These are phyloP conservation scores for Fusarium gaditjirri DNA, from an alignment of 2,329 filamentous ascomycete genomes.

Conservation along the genomic window DNA sequence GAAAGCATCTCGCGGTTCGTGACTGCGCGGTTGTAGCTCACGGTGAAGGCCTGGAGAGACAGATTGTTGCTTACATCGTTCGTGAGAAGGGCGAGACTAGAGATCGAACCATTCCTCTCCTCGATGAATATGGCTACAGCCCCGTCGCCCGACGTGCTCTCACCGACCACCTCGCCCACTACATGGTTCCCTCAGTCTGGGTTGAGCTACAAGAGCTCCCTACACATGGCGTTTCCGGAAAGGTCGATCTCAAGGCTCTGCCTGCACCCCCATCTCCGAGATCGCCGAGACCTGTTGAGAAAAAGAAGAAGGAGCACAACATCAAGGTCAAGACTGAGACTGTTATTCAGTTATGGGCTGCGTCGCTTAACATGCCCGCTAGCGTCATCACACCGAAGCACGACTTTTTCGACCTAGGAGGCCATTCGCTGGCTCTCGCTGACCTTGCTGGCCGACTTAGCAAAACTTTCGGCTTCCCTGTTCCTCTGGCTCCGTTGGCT, in stretches of 20 bases:
- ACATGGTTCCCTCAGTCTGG: constrained; percentile 86
- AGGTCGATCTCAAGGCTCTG: constrained; percentile 77
- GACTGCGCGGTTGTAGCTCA: constrained; percentile 78
- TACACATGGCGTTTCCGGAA: constrained; percentile 82
- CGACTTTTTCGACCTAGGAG: constrained; percentile 84
- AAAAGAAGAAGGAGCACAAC: constrained; percentile 61
- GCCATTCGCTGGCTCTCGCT: constrained; percentile 81
- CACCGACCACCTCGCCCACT: constrained; percentile 75
- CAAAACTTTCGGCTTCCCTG: constrained; percentile 76
- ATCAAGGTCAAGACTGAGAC: constrained; percentile 74
- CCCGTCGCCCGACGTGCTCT: constrained; percentile 73
- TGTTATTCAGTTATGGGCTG: constrained; percentile 78
- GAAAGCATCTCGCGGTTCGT: constrained; percentile 74
- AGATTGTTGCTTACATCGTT: constrained; percentile 81
- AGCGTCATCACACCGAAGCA: constrained; percentile 74
- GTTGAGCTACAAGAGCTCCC: constrained; percentile 77
- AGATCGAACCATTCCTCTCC: constrained; percentile 69
- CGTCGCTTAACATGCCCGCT: constrained; percentile 72
- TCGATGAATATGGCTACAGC: constrained; percentile 78
- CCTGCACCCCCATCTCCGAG: constrained; percentile 70
- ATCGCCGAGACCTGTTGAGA: constrained; percentile 53
- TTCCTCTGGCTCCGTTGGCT: constrained; percentile 76
- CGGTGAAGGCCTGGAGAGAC: constrained; percentile 79
- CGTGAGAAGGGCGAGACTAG: constrained; percentile 68
- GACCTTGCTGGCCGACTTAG: constrained; percentile 78